Conservation (phyloP, 2,329 filamentous ascomycete species). For the Cytospora schulzeri region DNA sequence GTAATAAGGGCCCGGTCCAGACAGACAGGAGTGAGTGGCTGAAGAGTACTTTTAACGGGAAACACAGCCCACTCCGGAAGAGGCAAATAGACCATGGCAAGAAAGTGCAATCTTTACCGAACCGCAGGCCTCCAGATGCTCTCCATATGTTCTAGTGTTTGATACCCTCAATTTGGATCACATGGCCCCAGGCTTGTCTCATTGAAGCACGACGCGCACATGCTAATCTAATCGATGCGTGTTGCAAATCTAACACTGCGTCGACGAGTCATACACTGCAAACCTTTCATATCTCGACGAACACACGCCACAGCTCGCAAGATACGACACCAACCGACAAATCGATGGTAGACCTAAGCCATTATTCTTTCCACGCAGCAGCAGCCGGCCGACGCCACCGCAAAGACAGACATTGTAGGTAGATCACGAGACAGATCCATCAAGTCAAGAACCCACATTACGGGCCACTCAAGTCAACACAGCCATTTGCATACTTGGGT, state of each 20-base stretch:
- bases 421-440: no score
- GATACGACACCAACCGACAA: no score
- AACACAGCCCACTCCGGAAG: slow-evolving; percentile 8
- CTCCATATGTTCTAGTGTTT: not conserved
- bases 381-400: no score
- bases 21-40: slow-evolving; percentile 5
- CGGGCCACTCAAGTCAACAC: not conserved
- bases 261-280: not conserved
- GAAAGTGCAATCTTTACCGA: not conserved
- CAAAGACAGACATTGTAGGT: no score
- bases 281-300: no score
- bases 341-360: no score
- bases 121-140: not conserved
- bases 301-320: no score
- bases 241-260: not conserved
- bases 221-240: not conserved
- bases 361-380: no score
- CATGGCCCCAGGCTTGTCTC: no score
- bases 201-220: not conserved
- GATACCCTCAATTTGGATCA: no score
- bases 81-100: slow-evolving; percentile 12
- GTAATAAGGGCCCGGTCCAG: slow-evolving; percentile 6
- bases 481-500: not conserved
- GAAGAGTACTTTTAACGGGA: slow-evolving; percentile 1
- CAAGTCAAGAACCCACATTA: not conserved